Percentiles rank a stretch among this genome's conserved stretches.
phyloP scores from a whole-genome alignment of 805 yeast species.

The Alloascoidea africana region DNA sequence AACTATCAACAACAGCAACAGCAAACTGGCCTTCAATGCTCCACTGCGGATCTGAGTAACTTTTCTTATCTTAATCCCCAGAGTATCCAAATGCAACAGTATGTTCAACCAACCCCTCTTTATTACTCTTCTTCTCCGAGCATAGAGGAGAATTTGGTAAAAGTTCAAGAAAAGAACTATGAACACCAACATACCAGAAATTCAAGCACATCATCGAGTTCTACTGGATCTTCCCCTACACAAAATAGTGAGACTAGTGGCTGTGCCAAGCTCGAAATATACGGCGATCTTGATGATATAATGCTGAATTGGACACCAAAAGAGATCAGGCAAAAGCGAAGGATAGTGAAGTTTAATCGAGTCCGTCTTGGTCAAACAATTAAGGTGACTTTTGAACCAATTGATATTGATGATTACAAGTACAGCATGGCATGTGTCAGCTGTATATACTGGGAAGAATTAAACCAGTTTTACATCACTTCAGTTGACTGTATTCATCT shows the following conservation, averaged over 20 bases:
- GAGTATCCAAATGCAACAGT: neutral
- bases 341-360: constrained; percentile 33
- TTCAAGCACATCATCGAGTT: neutral
- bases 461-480: constrained; percentile 37
- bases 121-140: neutral
- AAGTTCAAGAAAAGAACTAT: neutral
- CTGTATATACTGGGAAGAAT: constrained; percentile 43
- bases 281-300: constrained; percentile 19
- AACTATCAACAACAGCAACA: too few species aligned
- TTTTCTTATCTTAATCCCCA: too few species aligned
- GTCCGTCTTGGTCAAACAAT: constrained; percentile 16
- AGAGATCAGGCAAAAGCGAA: constrained; percentile 26
- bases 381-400: constrained; percentile 23
- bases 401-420: constrained; percentile 20
- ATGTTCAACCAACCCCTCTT: neutral
- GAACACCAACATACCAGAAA: neutral
- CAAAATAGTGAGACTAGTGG: too few species aligned
- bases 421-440: constrained; percentile 31
- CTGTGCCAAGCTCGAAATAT: constrained; percentile 16
- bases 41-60: too few species aligned
- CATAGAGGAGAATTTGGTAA: constrained; percentile 1
- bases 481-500: constrained; percentile 48
- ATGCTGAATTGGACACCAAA: constrained; percentile 29
- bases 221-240: too few species aligned
- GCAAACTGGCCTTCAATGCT: too few species aligned